Percentiles rank a stretch among this genome's conserved stretches.
Evolutionary conservation across 2,329 filamentous ascomycete species (phyloP).

Genomic region (Claviceps sp.): DNA sequence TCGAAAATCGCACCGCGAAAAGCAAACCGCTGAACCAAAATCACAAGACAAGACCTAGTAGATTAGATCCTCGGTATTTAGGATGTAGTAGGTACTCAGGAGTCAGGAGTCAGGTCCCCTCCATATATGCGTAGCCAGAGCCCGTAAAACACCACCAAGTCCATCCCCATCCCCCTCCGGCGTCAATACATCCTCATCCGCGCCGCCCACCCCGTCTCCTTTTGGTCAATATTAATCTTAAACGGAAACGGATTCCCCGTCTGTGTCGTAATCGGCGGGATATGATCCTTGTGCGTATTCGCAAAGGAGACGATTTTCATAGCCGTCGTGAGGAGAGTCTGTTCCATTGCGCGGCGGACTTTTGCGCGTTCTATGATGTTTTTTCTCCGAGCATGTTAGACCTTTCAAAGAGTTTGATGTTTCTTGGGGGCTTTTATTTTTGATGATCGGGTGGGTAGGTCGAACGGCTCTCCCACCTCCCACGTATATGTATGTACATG

Average conservation of each 20-base stretch:
- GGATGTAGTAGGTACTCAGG: too few relatives aligned
- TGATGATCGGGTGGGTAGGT: neutral
- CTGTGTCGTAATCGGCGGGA: conserved; percentile 90
- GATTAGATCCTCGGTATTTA: too few relatives aligned
- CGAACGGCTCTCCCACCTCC: too few relatives aligned
- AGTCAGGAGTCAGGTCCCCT: too few relatives aligned
- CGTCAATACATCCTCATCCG: conserved; percentile 60
- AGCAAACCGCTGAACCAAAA: too few relatives aligned
- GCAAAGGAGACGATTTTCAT: conserved; percentile 83
- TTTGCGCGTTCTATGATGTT: conserved; percentile 58
- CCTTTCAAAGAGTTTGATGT: neutral
- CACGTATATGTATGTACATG: too few relatives aligned
- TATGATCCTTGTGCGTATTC: conserved; percentile 86
- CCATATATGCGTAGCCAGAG: too few relatives aligned
- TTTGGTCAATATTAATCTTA: conserved; percentile 79
- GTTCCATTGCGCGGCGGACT: conserved; percentile 81
- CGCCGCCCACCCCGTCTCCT: conserved; percentile 61
- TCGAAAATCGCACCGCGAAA: too few relatives aligned
- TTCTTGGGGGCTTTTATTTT: neutral
- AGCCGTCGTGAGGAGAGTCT: conserved; percentile 72
- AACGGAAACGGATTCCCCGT: conserved; percentile 93
- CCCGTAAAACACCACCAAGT: too few relatives aligned
- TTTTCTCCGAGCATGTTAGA: too few relatives aligned
- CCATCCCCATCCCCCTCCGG: too few relatives aligned
- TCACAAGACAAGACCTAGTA: too few relatives aligned